Evolutionary conservation across 192 early-diverging fungal species (phyloP), one percentile per base, ranked within the genome.

Genomic region (Chytriomyces sp.): DNA sequence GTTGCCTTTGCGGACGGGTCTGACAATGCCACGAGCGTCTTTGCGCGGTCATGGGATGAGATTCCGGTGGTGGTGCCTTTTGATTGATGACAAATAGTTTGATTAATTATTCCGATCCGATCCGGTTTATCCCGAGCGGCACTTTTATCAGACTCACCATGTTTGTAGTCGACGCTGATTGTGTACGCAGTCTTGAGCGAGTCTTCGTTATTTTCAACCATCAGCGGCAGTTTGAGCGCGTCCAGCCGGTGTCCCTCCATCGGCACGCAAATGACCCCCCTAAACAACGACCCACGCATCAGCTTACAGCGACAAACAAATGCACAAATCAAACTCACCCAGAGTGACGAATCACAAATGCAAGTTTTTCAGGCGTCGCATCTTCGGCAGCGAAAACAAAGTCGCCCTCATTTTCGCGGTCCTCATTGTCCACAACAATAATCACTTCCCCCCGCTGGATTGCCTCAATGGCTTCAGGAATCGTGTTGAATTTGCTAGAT

Each of bases 361-460:
- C 97, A 85, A 96, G 91, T 79, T 96, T 92, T 77, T 94, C 94
- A 0, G 92, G 91, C 1, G 95, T 98, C 10, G 94, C 82, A 81
- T 94, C 93, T 83, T 98, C 91, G n/a, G 93, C 98, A 0, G 98
- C 94, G 79, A 98, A 95, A 72, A 99, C 95, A 61, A 99, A 84
- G 81, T 99, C 98, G 46, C 98, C 98, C 81, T 99, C 98, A 85
- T 99, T 99, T 84, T 99, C 98, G 18, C 97, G 93, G 78, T 98
- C 96, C 77, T 98, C 97, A 80, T 98, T 93, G 84, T 99, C 97
- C 75, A 98, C 94, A 4, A 93, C 97, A 23, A 99, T 82, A 7
- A 99, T 86, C 77, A 95, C 93, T 96, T 90, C 75, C 93, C 96
- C 66, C 81, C 85, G 50, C 91, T 94, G 82, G 67, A 78, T 70